Conservation (phyloP, 768 basidiomycete species). For the Imleria badia region DNA sequence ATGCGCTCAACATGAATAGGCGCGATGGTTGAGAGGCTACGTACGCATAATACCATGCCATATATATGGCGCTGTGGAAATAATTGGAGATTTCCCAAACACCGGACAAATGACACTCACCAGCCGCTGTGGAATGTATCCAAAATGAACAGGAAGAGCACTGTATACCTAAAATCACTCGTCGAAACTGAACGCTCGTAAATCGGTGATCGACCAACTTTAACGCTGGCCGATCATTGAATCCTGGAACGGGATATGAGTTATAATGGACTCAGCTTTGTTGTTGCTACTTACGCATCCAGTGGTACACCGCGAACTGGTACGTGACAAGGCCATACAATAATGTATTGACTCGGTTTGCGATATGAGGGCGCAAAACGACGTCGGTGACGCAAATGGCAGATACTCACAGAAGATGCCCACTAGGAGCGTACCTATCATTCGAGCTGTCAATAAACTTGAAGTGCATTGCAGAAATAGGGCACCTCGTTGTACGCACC, state of each 20-base stretch:
- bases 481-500: neutral
- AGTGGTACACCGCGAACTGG: conserved; percentile 41
- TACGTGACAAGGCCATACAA: conserved; percentile 44
- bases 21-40: neutral
- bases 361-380: too few species aligned
- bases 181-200: neutral
- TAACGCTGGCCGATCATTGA: conserved; percentile 11
- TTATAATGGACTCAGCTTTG: neutral
- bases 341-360: conserved; percentile 23
- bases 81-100: neutral
- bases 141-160: conserved; percentile 18
- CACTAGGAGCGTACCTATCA: conserved; percentile 19
- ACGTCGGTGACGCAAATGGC: neutral
- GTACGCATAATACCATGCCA: conserved; percentile 21
- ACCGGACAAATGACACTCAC: conserved; percentile 3
- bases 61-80: conserved; percentile 13
- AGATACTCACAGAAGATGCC: conserved; percentile 22
- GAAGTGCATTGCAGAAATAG: too few species aligned
- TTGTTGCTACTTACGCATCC: conserved; percentile 5
- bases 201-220: neutral
- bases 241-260: conserved; percentile 1
- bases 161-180: conserved; percentile 8
- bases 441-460: neutral
- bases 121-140: conserved; percentile 20
- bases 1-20: neutral